phyloP scores from a whole-genome alignment of 2,329 filamentous ascomycete genomes.

The Ustulina deusta region DNA sequence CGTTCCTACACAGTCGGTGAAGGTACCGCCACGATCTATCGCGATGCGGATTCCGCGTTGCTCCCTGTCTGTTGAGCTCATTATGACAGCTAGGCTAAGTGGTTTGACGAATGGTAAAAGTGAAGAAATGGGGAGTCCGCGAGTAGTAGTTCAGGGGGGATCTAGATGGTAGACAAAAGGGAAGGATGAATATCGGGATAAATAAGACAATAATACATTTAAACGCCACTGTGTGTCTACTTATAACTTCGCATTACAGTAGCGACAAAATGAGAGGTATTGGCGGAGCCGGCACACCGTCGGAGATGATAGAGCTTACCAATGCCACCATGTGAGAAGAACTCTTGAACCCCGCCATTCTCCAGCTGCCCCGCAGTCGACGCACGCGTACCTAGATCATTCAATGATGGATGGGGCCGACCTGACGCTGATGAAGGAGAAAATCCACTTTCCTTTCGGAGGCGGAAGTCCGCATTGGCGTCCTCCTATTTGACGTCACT shows the following conservation, averaged over 20 bases:
- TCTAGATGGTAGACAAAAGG: not conserved
- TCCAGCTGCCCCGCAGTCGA: constrained; percentile 30
- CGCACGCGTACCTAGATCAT: not conserved
- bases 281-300: constrained; percentile 29
- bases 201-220: not conserved
- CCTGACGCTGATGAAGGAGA: not conserved
- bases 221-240: not conserved
- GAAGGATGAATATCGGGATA: not conserved
- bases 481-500: constrained; percentile 18
- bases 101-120: not conserved
- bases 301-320: constrained; percentile 31
- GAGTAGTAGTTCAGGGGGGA: not conserved
- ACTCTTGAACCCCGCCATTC: constrained; percentile 27
- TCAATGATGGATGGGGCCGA: constrained; percentile 6
- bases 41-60: constrained; percentile 77
- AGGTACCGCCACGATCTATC: constrained; percentile 86
- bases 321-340: constrained; percentile 28
- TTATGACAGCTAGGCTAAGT: constrained; percentile 40
- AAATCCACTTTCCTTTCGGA: constrained; percentile 26
- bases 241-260: constrained; percentile 10
- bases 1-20: constrained; percentile 92
- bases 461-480: constrained; percentile 37
- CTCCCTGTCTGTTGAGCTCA: constrained; percentile 52
- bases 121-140: not conserved
- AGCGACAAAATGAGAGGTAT: not conserved